A percentile compares a stretch with the other conserved stretches of the same genome.
These are phyloP conservation scores for Talaromyces liani DNA, from an alignment of 495 filamentous ascomycete genomes.

Conservation along the genomic window DNA sequence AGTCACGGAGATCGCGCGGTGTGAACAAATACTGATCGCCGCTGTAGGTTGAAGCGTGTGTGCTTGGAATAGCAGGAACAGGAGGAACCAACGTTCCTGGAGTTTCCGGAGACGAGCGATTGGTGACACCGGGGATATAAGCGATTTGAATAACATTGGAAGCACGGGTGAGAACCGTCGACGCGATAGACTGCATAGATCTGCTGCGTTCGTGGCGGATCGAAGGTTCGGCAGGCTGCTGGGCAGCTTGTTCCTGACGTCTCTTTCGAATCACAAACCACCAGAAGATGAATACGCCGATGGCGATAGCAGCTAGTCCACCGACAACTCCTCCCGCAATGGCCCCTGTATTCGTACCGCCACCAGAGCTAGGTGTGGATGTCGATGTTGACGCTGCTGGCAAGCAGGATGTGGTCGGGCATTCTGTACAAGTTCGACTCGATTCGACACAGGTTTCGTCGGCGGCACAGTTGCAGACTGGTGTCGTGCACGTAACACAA, in stretches of 20 bases:
- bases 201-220: constrained; percentile 49
- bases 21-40: constrained; percentile 92
- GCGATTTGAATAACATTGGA: constrained; percentile 99
- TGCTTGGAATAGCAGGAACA: constrained; percentile 82
- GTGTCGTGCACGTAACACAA: neutral
- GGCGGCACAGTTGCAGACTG: neutral
- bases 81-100: constrained; percentile 82
- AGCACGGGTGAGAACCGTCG: constrained; percentile 88
- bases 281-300: constrained; percentile 75
- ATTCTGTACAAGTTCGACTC: constrained; percentile 40
- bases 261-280: constrained; percentile 78
- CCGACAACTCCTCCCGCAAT: constrained; percentile 83
- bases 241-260: constrained; percentile 49
- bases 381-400: constrained; percentile 28
- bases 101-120: constrained; percentile 74
- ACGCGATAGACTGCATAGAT: constrained; percentile 85
- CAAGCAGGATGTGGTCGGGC: constrained; percentile 54
- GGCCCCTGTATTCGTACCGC: constrained; percentile 60
- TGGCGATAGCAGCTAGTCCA: constrained; percentile 58
- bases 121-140: constrained; percentile 96
- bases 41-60: constrained; percentile 45
- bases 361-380: constrained; percentile 13
- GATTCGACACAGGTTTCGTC: constrained; percentile 5
- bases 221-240: constrained; percentile 14
- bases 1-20: constrained; percentile 85